These are phyloP conservation scores for Phytophthora uliginosa DNA, from an alignment of 352 stramenopile species.

Conservation along the genomic window DNA sequence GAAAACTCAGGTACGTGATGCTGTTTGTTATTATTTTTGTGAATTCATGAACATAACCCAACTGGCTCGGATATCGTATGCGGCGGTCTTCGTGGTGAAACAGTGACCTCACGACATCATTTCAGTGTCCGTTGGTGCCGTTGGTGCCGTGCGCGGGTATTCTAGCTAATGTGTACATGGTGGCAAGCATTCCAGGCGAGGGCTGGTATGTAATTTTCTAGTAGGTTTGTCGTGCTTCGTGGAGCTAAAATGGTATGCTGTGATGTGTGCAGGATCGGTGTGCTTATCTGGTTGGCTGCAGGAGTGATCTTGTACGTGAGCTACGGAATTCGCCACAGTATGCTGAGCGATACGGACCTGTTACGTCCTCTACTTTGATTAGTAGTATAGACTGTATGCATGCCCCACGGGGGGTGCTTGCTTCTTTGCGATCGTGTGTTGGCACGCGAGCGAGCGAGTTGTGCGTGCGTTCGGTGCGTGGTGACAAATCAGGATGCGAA, in stretches of 20 bases:
- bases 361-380: conserved; percentile 44
- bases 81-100: background rate
- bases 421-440: too few species aligned
- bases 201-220: conserved; percentile 54
- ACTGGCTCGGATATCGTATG: background rate
- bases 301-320: conserved; percentile 78
- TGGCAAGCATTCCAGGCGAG: conserved; percentile 58
- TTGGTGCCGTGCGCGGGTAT: conserved; percentile 69
- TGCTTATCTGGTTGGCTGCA: conserved; percentile 74
- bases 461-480: too few species aligned
- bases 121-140: conserved; percentile 72
- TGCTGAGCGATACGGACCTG: conserved; percentile 42
- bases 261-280: conserved; percentile 59
- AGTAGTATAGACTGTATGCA: conserved; percentile 15
- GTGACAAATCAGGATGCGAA: too few species aligned
- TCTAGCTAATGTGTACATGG: conserved; percentile 78
- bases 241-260: conserved; percentile 13
- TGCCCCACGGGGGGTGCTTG: too few species aligned
- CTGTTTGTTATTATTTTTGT: conserved; percentile 1
- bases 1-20: conserved; percentile 58
- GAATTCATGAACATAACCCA: background rate
- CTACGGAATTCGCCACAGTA: conserved; percentile 85
- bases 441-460: too few species aligned
- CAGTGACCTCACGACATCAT: conserved; percentile 46
- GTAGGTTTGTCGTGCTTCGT: conserved; percentile 1